Base-by-base conservation (phyloP, 2,329 filamentous ascomycete genomes). In the Sporothrix brunneoviolacea region DNA sequence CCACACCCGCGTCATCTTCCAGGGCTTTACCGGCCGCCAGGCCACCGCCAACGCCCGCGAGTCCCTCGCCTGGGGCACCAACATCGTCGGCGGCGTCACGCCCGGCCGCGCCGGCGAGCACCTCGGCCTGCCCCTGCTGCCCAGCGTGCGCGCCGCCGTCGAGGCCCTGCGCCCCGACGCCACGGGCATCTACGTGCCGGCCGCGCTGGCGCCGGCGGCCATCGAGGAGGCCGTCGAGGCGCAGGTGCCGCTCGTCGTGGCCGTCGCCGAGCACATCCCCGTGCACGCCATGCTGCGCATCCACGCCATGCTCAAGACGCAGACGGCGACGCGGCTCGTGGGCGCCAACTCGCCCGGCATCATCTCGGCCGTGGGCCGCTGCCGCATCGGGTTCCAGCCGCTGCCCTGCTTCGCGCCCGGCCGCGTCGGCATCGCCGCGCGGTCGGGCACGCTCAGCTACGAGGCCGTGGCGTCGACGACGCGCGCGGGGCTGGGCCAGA, bases 311-410 rank as follows among this genome's bases (percentile, higher is more conserved):
- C 73, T 91, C 4, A 73, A 79, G 54, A 85, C 84, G 0, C 87
- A 91, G 61, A 82, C 76, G 1, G 84, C 79, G 57, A 86, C 84
- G 0, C 73, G 87, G 7, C 73, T 91, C 0, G 84, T 91, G 0
- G 87, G 87, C 2, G 84, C 87, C n/a, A 91, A 91, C 62, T 86
- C 84, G 18, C 86, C 87, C 0, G 87, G 87, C 0, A 89, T 91
- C 54, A 88, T 91, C 51, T 85, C 84, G 4, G 83, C 86, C 0
- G 76, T 82, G 19, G 86, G 90, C 47, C 83, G 81, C 3, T 91
- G 86, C 58, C 51, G 85, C 84, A 64, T 86, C 61, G 86, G 87
- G 0, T 90, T 91, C 62, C 86, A 90, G 63, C 87, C 87, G 5
- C 69, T 91, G 12, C 78, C 83, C 0, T 88, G 82, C 52, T 91